A percentile compares a stretch with the other conserved stretches of the same genome.
phyloP scores from a whole-genome alignment of 176 grass and related monocot species.

The Carex littledalei region DNA sequence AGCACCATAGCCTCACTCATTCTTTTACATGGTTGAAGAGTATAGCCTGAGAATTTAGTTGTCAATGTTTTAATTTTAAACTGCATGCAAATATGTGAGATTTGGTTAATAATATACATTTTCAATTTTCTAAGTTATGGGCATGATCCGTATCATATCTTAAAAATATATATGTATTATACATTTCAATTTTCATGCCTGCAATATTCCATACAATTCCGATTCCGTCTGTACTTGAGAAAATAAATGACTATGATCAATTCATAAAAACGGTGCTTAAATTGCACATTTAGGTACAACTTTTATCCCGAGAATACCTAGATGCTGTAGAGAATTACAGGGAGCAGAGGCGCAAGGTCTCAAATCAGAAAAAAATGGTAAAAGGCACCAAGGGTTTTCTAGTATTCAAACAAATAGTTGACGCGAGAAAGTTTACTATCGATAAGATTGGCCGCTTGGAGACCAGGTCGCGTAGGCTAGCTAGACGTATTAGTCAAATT shows the following conservation, averaged over 20 bases:
- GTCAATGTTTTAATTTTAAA: background rate
- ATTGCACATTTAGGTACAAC: constrained; percentile 49
- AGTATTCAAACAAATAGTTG: constrained; percentile 77
- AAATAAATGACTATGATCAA: background rate
- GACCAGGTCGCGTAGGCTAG: constrained; percentile 62
- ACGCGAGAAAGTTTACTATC: constrained; percentile 79
- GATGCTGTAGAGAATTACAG: constrained; percentile 65
- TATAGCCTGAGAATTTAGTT: background rate
- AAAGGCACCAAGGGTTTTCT: constrained; percentile 76
- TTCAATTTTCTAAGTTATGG: background rate
- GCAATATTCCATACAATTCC: background rate
- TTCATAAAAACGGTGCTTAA: background rate
- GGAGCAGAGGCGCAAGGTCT: constrained; percentile 75
- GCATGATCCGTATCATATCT: background rate
- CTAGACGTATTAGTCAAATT: constrained; percentile 75
- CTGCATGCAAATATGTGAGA: background rate
- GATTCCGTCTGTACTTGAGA: background rate
- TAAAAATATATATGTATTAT: no score
- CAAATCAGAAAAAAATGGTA: constrained; percentile 85
- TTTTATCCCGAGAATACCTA: constrained; percentile 67
- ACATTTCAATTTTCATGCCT: background rate
- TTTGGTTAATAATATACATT: background rate
- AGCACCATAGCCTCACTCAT: no score
- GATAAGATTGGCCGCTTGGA: constrained; percentile 82
- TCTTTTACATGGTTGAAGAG: constrained; percentile 12